Base-by-base conservation (phyloP, 2,329 filamentous ascomycete genomes). In the Penicillium sclerotiorum region DNA sequence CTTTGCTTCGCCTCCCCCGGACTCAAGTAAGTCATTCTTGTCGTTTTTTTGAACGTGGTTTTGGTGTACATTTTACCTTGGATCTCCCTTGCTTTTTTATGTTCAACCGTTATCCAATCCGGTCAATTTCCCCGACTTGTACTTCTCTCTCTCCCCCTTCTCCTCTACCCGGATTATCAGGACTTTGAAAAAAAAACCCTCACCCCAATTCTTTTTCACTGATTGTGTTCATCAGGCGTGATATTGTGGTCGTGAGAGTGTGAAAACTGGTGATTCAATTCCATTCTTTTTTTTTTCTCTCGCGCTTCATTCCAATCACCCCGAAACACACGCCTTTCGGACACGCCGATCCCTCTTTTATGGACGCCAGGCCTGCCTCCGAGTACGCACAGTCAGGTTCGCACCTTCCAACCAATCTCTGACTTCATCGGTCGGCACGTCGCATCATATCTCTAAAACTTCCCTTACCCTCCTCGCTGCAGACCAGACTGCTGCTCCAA, bases 301-400 rank as follows among this genome's bases (percentile, higher is more conserved):
- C 25, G 25, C 25, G 25, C 13, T 28, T 3, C 3, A 28, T 28
- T 27, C 25, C 25, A 27, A 7, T 27, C 9, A 21, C 13, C 28
- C 18, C 37, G 25, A 27, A 45, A 55, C 47, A 43, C 49, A 49
- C 48, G 42, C 27, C 49, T 39, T 39, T 27, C 33, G 47, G 45
- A 48, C 45, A 39, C 47, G 57, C 58, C 59, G 59, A 60, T 62
- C 63, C 66, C n/a, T n/a, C n/a, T 70, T 77, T 70, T 77, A 82
- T 83, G 79, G 79, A 83, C 73, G 78, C 80, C 73, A 78, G 79
- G 74, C 74, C 78, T 81, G 80, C 84, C 70, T 76, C 85, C 78
- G 87, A 90, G 75, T 91, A 89, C 79, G 83, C 87, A 84, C 87
- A 90, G 84, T 84, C 87, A 90, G 88, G 87, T 90, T 90, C 89